Evolutionary conservation across 148 eudicot genomes (phyloP).

Genomic region (Fagopyrum tataricum): DNA sequence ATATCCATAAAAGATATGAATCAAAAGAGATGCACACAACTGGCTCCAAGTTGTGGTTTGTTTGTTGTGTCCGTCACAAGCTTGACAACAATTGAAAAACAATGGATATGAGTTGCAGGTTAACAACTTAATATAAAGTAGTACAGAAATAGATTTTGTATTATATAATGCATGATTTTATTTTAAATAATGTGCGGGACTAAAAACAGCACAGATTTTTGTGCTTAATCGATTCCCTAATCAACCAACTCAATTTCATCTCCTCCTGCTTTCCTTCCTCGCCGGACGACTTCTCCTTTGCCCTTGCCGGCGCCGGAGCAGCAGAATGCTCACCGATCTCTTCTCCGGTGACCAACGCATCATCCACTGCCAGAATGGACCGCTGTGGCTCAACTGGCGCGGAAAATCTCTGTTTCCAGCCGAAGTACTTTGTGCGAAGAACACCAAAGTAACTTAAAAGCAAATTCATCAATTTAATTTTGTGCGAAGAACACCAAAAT

Average conservation of each 20-base stretch:
- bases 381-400: not conserved
- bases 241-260: not conserved
- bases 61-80: no score
- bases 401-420: not conserved
- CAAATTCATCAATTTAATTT: not conserved
- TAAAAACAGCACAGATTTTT: no score
- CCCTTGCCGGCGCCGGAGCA: not conserved
- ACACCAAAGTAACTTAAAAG: not conserved
- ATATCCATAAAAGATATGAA: no score
- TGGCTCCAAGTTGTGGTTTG: no score
- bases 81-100: no score
- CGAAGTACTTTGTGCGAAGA: not conserved
- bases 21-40: no score
- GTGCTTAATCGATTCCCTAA: no score
- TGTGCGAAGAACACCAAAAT: not conserved
- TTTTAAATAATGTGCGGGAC: no score
- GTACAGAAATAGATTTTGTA: no score
- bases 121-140: no score
- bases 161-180: no score
- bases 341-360: not conserved
- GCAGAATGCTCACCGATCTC: not conserved
- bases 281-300: not conserved
- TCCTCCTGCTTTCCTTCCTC: not conserved
- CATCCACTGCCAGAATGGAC: not conserved
- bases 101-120: no score